Percentiles rank a stretch among this genome's conserved stretches.
Evolutionary conservation across 148 eudicot genomes (phyloP).

Genomic region (Heliamphora exappendiculata): DNA sequence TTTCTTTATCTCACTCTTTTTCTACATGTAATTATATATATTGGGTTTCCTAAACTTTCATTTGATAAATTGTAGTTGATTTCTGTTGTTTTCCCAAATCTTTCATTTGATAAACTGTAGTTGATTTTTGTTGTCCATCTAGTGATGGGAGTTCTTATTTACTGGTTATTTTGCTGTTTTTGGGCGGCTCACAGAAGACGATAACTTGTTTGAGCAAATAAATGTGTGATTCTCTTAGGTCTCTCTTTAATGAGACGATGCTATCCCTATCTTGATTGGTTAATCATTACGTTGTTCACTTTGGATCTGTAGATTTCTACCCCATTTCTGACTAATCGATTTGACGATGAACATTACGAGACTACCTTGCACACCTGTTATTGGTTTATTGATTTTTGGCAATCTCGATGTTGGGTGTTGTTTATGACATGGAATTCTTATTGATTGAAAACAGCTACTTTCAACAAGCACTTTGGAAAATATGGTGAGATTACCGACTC

Average conservation of each 20-base stretch:
- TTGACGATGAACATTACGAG: neutral
- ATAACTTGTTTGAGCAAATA: neutral
- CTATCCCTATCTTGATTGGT: neutral
- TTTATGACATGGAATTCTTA: neutral
- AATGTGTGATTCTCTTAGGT: neutral
- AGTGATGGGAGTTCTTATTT: neutral
- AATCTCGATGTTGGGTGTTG: neutral
- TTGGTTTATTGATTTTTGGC: neutral
- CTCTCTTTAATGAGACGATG: neutral
- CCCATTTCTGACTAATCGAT: neutral
- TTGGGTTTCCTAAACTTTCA: neutral
- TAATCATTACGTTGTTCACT: neutral
- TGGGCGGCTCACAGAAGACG: too few relatives aligned
- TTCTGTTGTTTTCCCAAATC: too few relatives aligned
- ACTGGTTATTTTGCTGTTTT: too few relatives aligned
- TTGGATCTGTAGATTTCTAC: neutral
- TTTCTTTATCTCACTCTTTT: neutral
- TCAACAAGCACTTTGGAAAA: conserved; percentile 58
- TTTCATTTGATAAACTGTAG: too few relatives aligned
- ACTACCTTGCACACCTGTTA: neutral
- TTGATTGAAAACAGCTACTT: conserved; percentile 30
- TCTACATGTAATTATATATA: neutral
- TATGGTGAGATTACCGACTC: conserved; percentile 75
- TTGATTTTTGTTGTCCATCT: neutral
- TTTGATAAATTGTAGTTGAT: too few relatives aligned